Percentiles rank a stretch among this genome's conserved stretches.
Evolutionary conservation across 1,139 yeast species (phyloP).

Genomic region (Yamadazyma epiphylla): DNA sequence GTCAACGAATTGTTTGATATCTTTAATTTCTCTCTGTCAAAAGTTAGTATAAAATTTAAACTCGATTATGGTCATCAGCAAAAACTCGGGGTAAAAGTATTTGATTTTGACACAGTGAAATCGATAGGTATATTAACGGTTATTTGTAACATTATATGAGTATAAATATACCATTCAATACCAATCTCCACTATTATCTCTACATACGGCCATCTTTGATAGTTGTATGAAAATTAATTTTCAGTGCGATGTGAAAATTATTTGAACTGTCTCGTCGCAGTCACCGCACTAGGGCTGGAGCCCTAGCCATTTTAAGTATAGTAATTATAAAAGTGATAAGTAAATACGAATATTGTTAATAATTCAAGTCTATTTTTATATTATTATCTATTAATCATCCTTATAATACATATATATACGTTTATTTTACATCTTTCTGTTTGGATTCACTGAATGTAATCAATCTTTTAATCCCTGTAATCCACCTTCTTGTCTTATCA

Average conservation of each 20-base stretch:
- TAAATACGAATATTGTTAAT: background rate
- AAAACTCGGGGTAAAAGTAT: background rate
- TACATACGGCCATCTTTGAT: constrained; percentile 33
- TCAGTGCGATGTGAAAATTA: constrained; percentile 7
- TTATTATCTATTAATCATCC: background rate
- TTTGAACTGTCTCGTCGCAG: background rate
- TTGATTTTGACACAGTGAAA: background rate
- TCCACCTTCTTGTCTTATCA: constrained; percentile 74
- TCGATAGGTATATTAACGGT: no score
- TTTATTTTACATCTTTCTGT: background rate
- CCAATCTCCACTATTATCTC: no score
- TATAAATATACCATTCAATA: no score
- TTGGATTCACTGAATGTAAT: constrained; percentile 40
- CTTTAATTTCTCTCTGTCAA: constrained; percentile 73
- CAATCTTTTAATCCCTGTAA: constrained; percentile 67
- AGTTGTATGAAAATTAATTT: constrained; percentile 8
- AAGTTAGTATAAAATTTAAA: constrained; percentile 16
- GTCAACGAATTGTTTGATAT: constrained; percentile 97
- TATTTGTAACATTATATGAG: no score
- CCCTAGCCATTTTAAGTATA: constrained; percentile 7
- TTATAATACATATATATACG: background rate
- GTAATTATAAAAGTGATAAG: no score
- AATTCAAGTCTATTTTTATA: background rate
- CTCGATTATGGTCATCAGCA: background rate
- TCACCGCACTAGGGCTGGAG: constrained; percentile 5